phyloP scores from a whole-genome alignment of 1,284 basidiomycete genomes.

The Testicularia cyperi region DNA sequence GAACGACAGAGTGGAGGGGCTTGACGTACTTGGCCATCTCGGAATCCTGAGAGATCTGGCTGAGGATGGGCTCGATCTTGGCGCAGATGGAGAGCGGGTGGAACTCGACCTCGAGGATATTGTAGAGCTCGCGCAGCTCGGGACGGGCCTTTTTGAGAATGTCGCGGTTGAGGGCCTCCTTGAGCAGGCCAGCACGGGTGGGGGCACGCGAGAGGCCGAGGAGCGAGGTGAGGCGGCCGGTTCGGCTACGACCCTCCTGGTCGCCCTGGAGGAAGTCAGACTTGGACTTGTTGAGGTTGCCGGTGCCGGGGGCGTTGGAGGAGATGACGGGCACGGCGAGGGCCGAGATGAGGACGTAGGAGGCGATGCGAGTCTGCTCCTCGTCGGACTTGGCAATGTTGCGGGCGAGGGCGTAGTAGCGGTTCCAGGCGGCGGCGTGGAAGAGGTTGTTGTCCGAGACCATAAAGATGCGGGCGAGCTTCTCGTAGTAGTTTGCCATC shows the following conservation, averaged over 20 bases:
- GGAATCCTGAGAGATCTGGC: constrained; percentile 57
- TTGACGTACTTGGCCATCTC: constrained; percentile 70
- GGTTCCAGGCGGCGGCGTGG: constrained; percentile 94
- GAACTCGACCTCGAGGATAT: constrained; percentile 89
- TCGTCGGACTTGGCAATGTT: constrained; percentile 65
- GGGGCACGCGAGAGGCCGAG: constrained; percentile 84
- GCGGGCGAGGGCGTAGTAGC: constrained; percentile 66
- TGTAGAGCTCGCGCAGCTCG: constrained; percentile 79
- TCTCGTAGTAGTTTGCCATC: constrained; percentile 99
- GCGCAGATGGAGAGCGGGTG: constrained; percentile 87
- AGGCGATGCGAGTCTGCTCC: constrained; percentile 79
- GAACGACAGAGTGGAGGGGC: constrained; percentile 85
- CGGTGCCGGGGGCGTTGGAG: constrained; percentile 63
- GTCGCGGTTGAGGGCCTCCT: constrained; percentile 67
- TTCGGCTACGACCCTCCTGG: constrained; percentile 65
- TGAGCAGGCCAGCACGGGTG: constrained; percentile 78
- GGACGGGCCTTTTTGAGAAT: constrained; percentile 79
- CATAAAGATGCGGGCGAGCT: constrained; percentile 89
- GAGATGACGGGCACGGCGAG: constrained; percentile 88
- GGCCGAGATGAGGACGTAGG: constrained; percentile 87
- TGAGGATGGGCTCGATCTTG: constrained; percentile 79
- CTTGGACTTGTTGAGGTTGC: constrained; percentile 65
- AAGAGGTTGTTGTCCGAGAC: constrained; percentile 86
- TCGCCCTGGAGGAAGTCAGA: constrained; percentile 68
- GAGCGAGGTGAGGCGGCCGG: constrained; percentile 77